Percentiles rank a stretch among this genome's conserved stretches.
phyloP scores from a whole-genome alignment of 2,329 filamentous ascomycete species.

The Phyllachora maydis region DNA sequence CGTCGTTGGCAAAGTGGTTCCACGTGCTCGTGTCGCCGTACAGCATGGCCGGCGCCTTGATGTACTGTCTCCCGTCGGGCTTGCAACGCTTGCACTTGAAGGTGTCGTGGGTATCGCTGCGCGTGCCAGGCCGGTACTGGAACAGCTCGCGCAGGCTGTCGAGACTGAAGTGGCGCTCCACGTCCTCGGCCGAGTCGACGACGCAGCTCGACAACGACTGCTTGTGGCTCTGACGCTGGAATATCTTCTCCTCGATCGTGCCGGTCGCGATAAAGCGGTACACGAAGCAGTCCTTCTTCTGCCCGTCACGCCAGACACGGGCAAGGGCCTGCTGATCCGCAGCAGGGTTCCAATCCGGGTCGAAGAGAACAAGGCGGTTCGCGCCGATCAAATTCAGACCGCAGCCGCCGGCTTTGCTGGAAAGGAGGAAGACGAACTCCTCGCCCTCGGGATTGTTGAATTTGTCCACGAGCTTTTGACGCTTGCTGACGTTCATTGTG shows the following conservation, averaged over 20 bases:
- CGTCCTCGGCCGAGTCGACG: conserved; percentile 89
- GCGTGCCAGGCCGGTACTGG: conserved; percentile 70
- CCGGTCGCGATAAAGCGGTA: conserved; percentile 98
- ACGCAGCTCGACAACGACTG: conserved; percentile 92
- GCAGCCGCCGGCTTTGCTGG: conserved; percentile 89
- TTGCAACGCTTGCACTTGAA: conserved; percentile 97
- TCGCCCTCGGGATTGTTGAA: conserved; percentile 85
- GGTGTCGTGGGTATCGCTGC: conserved; percentile 89
- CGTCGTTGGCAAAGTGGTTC: conserved; percentile 87
- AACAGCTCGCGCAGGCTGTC: conserved; percentile 86
- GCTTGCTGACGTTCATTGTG: conserved; percentile 94
- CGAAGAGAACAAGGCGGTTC: conserved; percentile 87
- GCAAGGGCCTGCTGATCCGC: conserved; percentile 94
- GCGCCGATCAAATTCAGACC: conserved; percentile 90
- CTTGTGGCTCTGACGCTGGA: conserved; percentile 95
- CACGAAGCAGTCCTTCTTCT: conserved; percentile 98
- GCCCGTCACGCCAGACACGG: conserved; percentile 94
- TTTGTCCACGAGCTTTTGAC: conserved; percentile 89
- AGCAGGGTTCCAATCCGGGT: conserved; percentile 95
- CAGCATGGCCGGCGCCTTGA: conserved; percentile 86
- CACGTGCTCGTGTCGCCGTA: conserved; percentile 98
- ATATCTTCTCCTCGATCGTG: conserved; percentile 98
- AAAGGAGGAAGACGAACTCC: conserved; percentile 91
- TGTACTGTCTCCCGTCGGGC: conserved; percentile 64
- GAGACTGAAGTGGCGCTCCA: conserved; percentile 87